Evolutionary conservation across 2,329 filamentous ascomycete genomes (phyloP), one percentile per base, ranked within the genome.

Genomic region (Cercospora sp.): DNA sequence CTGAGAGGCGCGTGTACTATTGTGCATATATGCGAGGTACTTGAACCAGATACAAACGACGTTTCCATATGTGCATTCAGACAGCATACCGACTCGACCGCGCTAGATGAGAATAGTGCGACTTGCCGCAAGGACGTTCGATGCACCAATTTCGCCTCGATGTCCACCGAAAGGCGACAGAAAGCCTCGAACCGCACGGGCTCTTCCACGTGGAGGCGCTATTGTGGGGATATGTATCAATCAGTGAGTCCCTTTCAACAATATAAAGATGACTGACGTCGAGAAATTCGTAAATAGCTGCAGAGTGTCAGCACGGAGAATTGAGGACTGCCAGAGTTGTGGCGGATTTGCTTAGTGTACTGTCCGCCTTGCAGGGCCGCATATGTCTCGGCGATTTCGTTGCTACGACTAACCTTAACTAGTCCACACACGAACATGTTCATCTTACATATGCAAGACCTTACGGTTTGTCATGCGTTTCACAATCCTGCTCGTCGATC

Each of bases 1-100:
- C 64, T 63, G n/a, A 42, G 6, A 42, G 69, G 64, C 68, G 73
- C 69, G 62, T 75, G 73, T 75, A 75, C 68, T 69, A 72, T 71
- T 75, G 72, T 74, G 71, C 71, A 75, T 74, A 74, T 60, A 57
- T 26, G 28, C 48, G 48, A 57, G 51, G 51, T 55, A 36, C 48
- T 55, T 26, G 48, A 51, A 58, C 62, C 59, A 40, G 23, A 42
- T 33, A 57, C 62, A 64, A 31, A 51, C 64, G 45, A 53, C 16
- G 9, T 30, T 66, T 55, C 28, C 40, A 48, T 66, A 18, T 61
- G 55, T 53, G 28, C 23, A 31, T 23, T 20, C 42, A 53, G 12
- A 61, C 53, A 58, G 26, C 53, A 28, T 20, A 58, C 23, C 26
- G 53, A 31, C 53, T 31, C 26, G 26, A 4, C n/a, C 30, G 53